These are phyloP conservation scores for Nitzschia putrida DNA, from an alignment of 108 stramenopile species.

Conservation along the genomic window DNA sequence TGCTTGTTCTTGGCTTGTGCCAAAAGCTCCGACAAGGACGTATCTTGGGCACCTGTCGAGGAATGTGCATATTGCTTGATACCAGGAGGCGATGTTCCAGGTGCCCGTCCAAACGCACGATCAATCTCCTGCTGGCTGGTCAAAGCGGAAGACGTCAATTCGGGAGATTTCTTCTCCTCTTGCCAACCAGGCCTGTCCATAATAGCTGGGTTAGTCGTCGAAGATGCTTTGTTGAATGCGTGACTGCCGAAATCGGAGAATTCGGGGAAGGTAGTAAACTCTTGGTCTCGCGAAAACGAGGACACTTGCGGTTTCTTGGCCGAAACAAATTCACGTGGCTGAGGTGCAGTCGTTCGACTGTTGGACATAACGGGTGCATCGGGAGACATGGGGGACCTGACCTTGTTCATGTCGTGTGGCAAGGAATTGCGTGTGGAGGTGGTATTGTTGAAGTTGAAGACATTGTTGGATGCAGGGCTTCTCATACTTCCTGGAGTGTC, in stretches of 20 bases:
- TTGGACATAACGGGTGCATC: conserved; percentile 4
- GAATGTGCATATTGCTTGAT: conserved; percentile 8
- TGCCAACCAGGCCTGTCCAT: conserved; percentile 2
- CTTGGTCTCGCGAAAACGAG: conserved; percentile 20
- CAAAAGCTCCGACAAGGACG: conserved; percentile 51
- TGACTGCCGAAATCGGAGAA: conserved; percentile 38
- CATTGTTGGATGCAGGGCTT: conserved; percentile 1
- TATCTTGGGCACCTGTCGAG: conserved; percentile 14
- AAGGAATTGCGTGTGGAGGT: not conserved
- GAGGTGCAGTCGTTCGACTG: conserved; percentile 2
- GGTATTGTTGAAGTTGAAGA: conserved; percentile 17
- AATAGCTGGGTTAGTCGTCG: not conserved
- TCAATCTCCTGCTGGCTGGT: not conserved
- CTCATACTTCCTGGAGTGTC: not conserved
- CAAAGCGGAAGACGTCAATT: not conserved
- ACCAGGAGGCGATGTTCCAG: not conserved
- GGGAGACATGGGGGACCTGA: not conserved
- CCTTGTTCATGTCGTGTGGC: not conserved
- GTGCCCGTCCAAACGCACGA: conserved; percentile 1
- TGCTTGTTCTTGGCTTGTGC: conserved; percentile 57
- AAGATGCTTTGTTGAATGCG: conserved; percentile 3
- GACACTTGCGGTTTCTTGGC: conserved; percentile 1
- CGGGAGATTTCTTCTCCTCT: conserved; percentile 13
- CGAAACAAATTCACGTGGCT: conserved; percentile 26
- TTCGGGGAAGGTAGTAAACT: conserved; percentile 34